Base-by-base conservation (phyloP, 2,329 filamentous ascomycete genomes). In the Aureobasidium sp. region DNA sequence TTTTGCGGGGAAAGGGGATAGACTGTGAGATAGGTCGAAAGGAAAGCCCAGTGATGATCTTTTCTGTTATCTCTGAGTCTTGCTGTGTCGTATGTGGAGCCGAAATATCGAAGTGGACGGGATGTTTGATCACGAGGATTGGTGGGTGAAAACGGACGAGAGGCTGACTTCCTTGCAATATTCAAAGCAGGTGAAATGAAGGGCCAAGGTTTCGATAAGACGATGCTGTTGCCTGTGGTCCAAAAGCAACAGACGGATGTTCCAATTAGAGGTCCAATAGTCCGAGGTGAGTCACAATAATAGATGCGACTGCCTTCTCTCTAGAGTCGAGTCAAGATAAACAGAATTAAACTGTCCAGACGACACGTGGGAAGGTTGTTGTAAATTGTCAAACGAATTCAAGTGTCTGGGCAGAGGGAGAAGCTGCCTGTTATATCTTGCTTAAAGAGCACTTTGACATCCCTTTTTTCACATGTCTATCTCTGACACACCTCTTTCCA, bases 401-500 rank as follows among this genome's bases (percentile, higher is more conserved):
- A 23, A 23, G 39, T 59, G 27, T 37, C 44, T 44, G 55, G 41
- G 32, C 32, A 29, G 27, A 48, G 55, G 55, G 42, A 48, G 39
- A 32, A 15, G 51, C 26, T 48, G 44, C 55, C 48, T 59, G 36
- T 48, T 57, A 57, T 57, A 34, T 57, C 42, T 47, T 32, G 26
- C 32, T 39, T 2, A 29, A 29, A n/a, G 9, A 20, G 23, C 37
- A 55, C 4, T 12, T 46, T 15, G 26, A 17, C 55, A 39, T 48
- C 55, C 55, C 55, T 48, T 48, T 17, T 42, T 41, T 47, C 41
- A 48, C 20, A 12, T 37, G 15, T 39, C 17, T 26, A 46, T 46
- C 53, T 46, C 53, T 57, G 41, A 57, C 53, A 57, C 53, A 57
- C 53, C 39, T 57, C 41, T 57, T 44, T 46, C 53, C 51, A 29